Evolutionary conservation across 2,329 filamentous ascomycete species (phyloP), one percentile per base, ranked within the genome.

Genomic region (Neoascochyta sp.): DNA sequence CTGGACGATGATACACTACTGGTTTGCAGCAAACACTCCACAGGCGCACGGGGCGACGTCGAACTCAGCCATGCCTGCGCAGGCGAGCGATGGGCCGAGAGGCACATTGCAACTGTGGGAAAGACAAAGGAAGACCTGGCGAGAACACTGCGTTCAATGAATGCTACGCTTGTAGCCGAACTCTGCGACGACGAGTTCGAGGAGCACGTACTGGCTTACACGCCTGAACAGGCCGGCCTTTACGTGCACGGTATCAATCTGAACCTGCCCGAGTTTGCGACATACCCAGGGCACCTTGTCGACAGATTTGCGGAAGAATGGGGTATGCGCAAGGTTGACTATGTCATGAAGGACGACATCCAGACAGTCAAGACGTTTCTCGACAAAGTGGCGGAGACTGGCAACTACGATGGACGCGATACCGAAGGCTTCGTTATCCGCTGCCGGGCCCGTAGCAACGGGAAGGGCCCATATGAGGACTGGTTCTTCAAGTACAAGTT

Each of bases 401-500:
- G 92, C 4, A 82, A 86, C 19, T 90, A 94, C 65, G 81, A 85
- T 41, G 90, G 89, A 7, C 83, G 89, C 31, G 90, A 96, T 47
- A 90, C 95, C 0, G 92, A 98, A 64, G 92, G 92, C 4, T 98
- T 98, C 50, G 92, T 98, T 34, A 83, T 98, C 47, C 82, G 92
- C 33, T 96, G 92, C 40, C 74, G 86, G 79, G 67, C 80, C 70
- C 70, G 71, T 57, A 64, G 78, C 16, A 68, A 69, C 0, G 66
- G 64, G 1, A 57, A 61, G 9, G 62, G 61, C 2, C 74, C 76
- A 1, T 92, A 81, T 60, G 68, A 76, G n/a, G 89, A 98, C 61
- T 98, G 92, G 92, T 98, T 98, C 66, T 98, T 98, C 80, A 98
- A 98, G 66, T 98, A 89, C 76, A 98, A 98, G 68, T 98, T 98